These are phyloP conservation scores for Typha latifolia DNA, from an alignment of 176 grass and related monocot genomes.

Conservation along the genomic window DNA sequence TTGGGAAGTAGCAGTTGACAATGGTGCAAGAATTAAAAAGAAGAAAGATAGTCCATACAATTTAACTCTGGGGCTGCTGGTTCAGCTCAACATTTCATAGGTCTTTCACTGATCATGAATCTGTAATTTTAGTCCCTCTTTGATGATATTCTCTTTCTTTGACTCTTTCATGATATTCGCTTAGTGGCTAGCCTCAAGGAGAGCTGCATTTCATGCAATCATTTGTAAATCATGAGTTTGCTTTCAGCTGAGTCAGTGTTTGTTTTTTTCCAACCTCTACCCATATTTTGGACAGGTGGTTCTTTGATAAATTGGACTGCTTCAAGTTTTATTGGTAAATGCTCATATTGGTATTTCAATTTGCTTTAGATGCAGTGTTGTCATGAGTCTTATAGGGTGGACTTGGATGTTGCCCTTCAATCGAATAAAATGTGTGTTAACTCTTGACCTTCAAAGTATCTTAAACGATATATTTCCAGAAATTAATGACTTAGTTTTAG, in stretches of 20 bases:
- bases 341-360: too few species aligned
- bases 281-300: not conserved
- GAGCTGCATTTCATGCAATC: slow-evolving; percentile 58
- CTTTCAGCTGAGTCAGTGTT: slow-evolving; percentile 27
- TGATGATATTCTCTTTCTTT: not conserved
- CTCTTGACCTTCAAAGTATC: too few species aligned
- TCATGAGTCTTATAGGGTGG: too few species aligned
- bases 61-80: not conserved
- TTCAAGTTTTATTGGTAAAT: not conserved
- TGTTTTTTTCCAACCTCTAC: not conserved
- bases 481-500: too few species aligned
- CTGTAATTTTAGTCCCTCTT: not conserved
- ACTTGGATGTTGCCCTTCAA: too few species aligned
- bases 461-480: too few species aligned
- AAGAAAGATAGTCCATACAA: not conserved
- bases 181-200: slow-evolving; percentile 35
- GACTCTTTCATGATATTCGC: slow-evolving; percentile 17
- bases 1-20: not conserved
- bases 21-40: not conserved
- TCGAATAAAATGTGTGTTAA: too few species aligned
- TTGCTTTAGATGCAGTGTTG: too few species aligned
- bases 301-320: too few species aligned
- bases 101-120: not conserved
- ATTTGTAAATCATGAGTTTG: slow-evolving; percentile 28
- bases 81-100: not conserved